Conservation (phyloP, 1,284 basidiomycete species). For the Fistulina hepatica region DNA sequence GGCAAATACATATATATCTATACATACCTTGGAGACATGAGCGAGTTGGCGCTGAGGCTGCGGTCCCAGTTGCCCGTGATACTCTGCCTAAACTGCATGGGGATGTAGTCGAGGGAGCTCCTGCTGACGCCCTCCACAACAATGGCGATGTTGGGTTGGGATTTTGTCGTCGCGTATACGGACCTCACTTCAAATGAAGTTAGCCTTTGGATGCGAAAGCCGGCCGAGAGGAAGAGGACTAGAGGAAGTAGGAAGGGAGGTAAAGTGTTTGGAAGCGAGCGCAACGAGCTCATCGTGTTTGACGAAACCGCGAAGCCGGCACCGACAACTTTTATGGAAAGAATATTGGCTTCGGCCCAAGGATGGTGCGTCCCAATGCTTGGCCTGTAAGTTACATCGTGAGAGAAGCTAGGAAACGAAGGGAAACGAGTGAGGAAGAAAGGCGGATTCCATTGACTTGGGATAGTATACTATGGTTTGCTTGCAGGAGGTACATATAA, state of each 20-base stretch:
- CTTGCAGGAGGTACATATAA: slow-evolving; percentile 98
- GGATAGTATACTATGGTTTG: slow-evolving; percentile 99
- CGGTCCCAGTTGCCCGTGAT: slow-evolving; percentile 99
- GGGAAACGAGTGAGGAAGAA: no score
- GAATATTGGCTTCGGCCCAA: slow-evolving; percentile 95
- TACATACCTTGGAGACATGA: no score
- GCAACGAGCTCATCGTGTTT: slow-evolving; percentile 90
- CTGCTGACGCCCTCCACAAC: slow-evolving; percentile 98
- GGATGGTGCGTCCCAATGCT: slow-evolving; percentile 93
- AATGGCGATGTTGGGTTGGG: slow-evolving; percentile 89
- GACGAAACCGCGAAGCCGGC: slow-evolving; percentile 92
- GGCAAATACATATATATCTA: no score
- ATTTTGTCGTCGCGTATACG: slow-evolving; percentile 90
- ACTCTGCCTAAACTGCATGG: slow-evolving; percentile 97
- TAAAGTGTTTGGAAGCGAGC: slow-evolving; percentile 92
- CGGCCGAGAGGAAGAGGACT: slow-evolving; percentile 86
- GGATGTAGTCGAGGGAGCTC: slow-evolving; percentile 98
- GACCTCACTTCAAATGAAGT: slow-evolving; percentile 92
- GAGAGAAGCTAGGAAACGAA: slow-evolving; percentile 95
- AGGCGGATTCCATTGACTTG: no score
- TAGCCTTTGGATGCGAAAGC: slow-evolving; percentile 61
- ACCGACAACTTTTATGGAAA: slow-evolving; percentile 95
- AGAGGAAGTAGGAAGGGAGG: slow-evolving; percentile 76
- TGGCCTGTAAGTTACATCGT: slow-evolving; percentile 85
- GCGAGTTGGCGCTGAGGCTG: slow-evolving; percentile 81